These are phyloP conservation scores for Quercus gilva DNA, from an alignment of 306 rosid species.

Conservation along the genomic window DNA sequence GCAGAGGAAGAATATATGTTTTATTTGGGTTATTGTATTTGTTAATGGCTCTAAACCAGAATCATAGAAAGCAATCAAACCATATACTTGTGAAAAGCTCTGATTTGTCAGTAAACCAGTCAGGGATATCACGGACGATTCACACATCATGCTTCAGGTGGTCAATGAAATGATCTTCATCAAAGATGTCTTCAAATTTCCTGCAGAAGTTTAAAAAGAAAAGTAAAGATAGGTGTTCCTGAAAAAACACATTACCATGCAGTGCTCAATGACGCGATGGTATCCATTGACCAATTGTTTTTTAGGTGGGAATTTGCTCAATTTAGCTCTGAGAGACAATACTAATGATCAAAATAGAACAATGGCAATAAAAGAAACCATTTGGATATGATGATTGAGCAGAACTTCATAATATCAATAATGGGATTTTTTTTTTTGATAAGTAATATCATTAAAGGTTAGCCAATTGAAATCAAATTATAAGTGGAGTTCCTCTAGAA, in stretches of 20 bases:
- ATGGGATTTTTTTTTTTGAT: neutral
- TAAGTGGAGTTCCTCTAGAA: neutral
- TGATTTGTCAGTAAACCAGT: conserved; percentile 93
- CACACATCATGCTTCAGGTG: conserved; percentile 87
- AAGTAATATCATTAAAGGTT: neutral
- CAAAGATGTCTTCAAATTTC: conserved; percentile 96
- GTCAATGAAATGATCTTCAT: conserved; percentile 95
- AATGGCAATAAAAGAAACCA: neutral
- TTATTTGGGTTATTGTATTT: neutral
- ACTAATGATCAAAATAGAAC: neutral
- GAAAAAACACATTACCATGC: conserved; percentile 7
- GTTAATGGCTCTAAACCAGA: neutral
- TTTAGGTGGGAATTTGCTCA: neutral
- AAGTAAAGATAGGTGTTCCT: conserved; percentile 1
- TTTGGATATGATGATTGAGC: neutral
- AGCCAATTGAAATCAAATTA: neutral
- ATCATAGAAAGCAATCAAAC: conserved; percentile 37
- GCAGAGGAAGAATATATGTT: neutral
- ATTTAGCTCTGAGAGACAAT: neutral
- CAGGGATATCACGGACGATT: conserved; percentile 96
- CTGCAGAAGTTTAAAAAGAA: conserved; percentile 46
- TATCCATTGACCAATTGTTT: neutral
- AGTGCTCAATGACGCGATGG: neutral
- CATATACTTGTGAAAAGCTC: conserved; percentile 93
- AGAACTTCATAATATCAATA: neutral